Percentiles rank a stretch among this genome's conserved stretches.
Evolutionary conservation across 2,329 filamentous ascomycete genomes (phyloP).

Genomic region (Zalaria obscura): DNA sequence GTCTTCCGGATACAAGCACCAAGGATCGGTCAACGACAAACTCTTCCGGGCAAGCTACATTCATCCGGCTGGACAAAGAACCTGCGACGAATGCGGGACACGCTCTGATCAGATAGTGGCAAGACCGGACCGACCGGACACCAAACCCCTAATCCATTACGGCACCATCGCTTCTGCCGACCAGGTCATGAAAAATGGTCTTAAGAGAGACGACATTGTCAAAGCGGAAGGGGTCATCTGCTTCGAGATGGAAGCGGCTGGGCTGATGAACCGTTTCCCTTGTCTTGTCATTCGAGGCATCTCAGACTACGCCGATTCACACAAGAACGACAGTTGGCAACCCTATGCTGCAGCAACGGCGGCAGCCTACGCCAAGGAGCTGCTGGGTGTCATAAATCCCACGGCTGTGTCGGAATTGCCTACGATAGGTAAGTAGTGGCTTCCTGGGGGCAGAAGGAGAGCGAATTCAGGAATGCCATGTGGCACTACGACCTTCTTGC

Average conservation of each 20-base stretch:
- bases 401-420: no score
- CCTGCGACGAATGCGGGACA: no score
- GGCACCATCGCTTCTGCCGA: constrained; percentile 14
- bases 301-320: constrained; percentile 11
- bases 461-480: no score
- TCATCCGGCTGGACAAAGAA: neutral
- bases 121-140: neutral
- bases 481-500: no score
- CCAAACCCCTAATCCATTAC: constrained; percentile 7
- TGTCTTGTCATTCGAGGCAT: constrained; percentile 13
- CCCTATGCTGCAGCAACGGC: constrained; percentile 10
- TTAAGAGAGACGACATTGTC: constrained; percentile 10
- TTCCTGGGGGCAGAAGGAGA: no score
- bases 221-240: constrained; percentile 6
- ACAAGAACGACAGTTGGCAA: constrained; percentile 12
- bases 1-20: no score
- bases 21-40: neutral
- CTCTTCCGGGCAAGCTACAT: neutral
- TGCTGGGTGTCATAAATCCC: neutral
- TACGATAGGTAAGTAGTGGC: no score
- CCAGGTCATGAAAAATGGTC: constrained; percentile 17
- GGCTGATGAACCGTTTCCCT: constrained; percentile 9
- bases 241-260: constrained; percentile 13
- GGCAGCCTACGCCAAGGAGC: constrained; percentile 7
- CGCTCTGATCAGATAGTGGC: neutral